Evolutionary conservation across 1,139 yeast species (phyloP), one percentile per base, ranked within the genome.

Genomic region (Magnusiomyces tetraspermus): DNA sequence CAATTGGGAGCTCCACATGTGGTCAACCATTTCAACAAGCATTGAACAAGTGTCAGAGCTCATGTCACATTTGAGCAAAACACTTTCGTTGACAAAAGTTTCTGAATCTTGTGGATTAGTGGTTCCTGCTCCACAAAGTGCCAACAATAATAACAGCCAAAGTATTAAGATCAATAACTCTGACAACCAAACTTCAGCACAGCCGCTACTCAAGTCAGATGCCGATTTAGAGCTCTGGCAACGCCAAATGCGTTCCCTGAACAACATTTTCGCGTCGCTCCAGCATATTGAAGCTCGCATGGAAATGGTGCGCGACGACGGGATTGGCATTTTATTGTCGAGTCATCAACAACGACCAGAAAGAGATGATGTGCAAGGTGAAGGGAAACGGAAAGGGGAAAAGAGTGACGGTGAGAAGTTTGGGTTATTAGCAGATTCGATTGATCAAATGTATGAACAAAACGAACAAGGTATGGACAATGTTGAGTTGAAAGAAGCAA

Each of bases 211-310:
- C 6, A 36, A 36, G 15, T 10, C 8, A 10, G 17, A 36, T 10
- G 40, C 8, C 15, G 42, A 38, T 6, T 6, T 43, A 28, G 15
- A 36, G 30, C 33, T 53, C 24, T 54, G 57, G 58, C 50, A 58
- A 36, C 51, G 51, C 23, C 61, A 61, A 48, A 43, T 60, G 46
- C 53, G 60, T 36, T 51, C 63, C 15, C 51, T 67, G 19, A 57
- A 61, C 51, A 55, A 58, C 22, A 59, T 69, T 43, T 53, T 67
- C 5, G 57, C 60, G 2, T 56, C 67, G 2, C 53, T 69, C 17
- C 66, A 67, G 48, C 67, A 63, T 49, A 54, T 71, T n/a, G 71
- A 70, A 36, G 66, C 72, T 2, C 62, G 71, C 33, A 57, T 71
- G 57, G 66, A 67, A 41, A 56, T 67, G 11, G 51, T 69, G 23